These are phyloP conservation scores for Fusarium avenaceum DNA, from an alignment of 2,329 filamentous ascomycete species.

Conservation along the genomic window DNA sequence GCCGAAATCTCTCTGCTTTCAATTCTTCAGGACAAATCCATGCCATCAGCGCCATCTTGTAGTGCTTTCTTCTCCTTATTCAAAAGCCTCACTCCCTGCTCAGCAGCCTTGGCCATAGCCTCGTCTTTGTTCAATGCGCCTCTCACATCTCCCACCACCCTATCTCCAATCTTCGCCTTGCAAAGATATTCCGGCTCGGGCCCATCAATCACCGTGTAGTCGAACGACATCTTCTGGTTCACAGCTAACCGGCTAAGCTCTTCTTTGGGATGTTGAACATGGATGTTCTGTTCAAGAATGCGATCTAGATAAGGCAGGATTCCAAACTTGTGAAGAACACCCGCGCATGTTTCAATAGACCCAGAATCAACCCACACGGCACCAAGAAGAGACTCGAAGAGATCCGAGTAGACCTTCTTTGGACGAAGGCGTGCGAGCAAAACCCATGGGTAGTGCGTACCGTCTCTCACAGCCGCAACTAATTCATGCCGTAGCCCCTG, in stretches of 20 bases:
- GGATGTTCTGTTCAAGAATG: constrained; percentile 70
- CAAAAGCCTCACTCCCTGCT: constrained; percentile 60
- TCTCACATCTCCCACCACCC: constrained; percentile 60
- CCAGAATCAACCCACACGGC: constrained; percentile 88
- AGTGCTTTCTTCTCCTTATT: constrained; percentile 37
- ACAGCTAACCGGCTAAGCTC: constrained; percentile 72
- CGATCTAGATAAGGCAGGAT: constrained; percentile 73
- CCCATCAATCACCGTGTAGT: constrained; percentile 48
- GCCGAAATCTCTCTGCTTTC: background rate
- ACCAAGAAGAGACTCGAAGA: constrained; percentile 84
- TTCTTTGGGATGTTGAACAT: constrained; percentile 76
- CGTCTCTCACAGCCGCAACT: constrained; percentile 61
- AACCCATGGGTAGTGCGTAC: constrained; percentile 80
- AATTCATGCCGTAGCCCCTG: constrained; percentile 64
- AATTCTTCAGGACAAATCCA: constrained; percentile 4
- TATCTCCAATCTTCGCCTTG: constrained; percentile 63
- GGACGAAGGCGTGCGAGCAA: constrained; percentile 74
- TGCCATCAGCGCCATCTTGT: constrained; percentile 2
- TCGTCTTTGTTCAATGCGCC: constrained; percentile 65
- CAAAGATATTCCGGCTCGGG: constrained; percentile 57
- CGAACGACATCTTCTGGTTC: constrained; percentile 67
- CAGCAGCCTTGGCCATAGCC: constrained; percentile 68
- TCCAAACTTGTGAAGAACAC: constrained; percentile 73
- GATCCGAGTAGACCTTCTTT: constrained; percentile 85
- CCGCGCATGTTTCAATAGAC: constrained; percentile 69